A percentile compares a stretch with the other conserved stretches of the same genome.
phyloP scores from a whole-genome alignment of 202 grass and related monocot genomes.

The Carex arenaria region DNA sequence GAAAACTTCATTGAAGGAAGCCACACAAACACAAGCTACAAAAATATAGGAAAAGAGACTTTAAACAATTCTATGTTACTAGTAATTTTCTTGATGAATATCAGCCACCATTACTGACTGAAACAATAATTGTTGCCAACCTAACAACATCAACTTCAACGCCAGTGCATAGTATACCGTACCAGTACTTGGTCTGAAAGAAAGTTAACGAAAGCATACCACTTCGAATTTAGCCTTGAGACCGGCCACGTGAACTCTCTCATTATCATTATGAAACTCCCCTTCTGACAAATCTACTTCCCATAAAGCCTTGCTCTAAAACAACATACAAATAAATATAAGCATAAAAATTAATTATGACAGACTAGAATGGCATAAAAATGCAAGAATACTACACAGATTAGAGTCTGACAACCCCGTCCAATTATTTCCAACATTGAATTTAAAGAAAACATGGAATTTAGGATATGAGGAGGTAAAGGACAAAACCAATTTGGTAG shows the following conservation, averaged over 20 bases:
- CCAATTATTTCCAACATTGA: not conserved
- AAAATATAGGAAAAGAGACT: not conserved
- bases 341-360: not conserved
- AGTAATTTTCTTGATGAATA: not conserved
- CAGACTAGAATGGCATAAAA: not conserved
- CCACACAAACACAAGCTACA: not conserved
- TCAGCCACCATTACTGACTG: not conserved
- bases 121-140: not conserved
- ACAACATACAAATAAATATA: not conserved
- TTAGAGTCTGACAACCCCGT: not conserved
- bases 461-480: not conserved
- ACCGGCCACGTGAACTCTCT: slow-evolving; percentile 58
- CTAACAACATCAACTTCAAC: not conserved
- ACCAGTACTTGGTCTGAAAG: not conserved
- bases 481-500: not conserved
- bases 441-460: not conserved
- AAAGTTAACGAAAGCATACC: slow-evolving; percentile 33
- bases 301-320: slow-evolving; percentile 35
- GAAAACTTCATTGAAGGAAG: not conserved
- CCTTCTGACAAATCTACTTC: slow-evolving; percentile 62
- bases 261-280: slow-evolving; percentile 63
- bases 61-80: not conserved
- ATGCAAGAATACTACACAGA: not conserved
- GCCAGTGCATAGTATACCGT: not conserved
- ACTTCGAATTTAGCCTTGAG: slow-evolving; percentile 63